Percentiles rank a stretch among this genome's conserved stretches.
phyloP scores from a whole-genome alignment of 208 protist species.

The Trypanosoma cruzi region DNA sequence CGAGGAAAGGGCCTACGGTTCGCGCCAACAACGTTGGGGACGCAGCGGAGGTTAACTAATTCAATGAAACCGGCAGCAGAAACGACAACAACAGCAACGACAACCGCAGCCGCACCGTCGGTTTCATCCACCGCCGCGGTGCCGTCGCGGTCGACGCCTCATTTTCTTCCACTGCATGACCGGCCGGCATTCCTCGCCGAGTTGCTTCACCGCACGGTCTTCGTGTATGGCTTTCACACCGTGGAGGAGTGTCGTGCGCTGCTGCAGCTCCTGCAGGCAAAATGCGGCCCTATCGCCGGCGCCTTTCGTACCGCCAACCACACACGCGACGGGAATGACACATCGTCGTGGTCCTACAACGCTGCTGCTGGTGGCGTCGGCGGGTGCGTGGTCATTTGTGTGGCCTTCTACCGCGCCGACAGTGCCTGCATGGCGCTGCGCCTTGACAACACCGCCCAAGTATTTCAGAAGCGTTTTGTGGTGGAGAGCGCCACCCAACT shows the following conservation, averaged over 20 bases:
- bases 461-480: slow-evolving; percentile 21
- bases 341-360: too few relatives aligned
- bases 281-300: slow-evolving; percentile 15
- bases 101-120: background rate
- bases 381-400: slow-evolving; percentile 12
- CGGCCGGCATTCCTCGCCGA: slow-evolving; percentile 20
- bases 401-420: slow-evolving; percentile 6
- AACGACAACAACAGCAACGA: background rate
- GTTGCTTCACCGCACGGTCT: slow-evolving; percentile 17
- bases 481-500: slow-evolving; percentile 11
- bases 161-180: slow-evolving; percentile 16
- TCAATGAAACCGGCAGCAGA: background rate
- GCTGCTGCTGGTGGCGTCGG: too few relatives aligned
- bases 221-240: slow-evolving; percentile 23
- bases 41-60: background rate
- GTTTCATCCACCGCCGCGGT: background rate
- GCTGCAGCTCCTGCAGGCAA: slow-evolving; percentile 2
- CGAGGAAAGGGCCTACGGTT: background rate
- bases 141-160: background rate
- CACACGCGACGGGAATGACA: background rate
- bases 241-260: slow-evolving; percentile 14
- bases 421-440: slow-evolving; percentile 2
- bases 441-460: slow-evolving; percentile 14
- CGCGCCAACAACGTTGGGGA: background rate
- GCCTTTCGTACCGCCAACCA: slow-evolving; percentile 18